Percentiles rank a stretch among this genome's conserved stretches.
phyloP scores from a whole-genome alignment of 192 early-diverging fungal genomes.

The Coemansia sp. region DNA sequence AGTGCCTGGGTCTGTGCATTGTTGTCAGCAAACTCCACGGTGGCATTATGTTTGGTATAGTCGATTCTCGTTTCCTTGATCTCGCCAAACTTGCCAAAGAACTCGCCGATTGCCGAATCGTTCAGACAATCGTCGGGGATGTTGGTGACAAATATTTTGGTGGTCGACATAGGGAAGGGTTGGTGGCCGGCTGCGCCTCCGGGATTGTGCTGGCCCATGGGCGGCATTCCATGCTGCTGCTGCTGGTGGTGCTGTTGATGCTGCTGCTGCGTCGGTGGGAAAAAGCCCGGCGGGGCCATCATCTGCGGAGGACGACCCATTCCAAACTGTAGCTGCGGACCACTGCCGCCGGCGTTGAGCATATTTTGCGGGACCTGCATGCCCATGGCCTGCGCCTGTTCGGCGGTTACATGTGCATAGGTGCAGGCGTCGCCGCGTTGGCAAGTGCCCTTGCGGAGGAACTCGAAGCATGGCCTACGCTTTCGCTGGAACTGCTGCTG shows the following conservation, averaged over 20 bases:
- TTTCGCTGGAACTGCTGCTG: slow-evolving; percentile 15
- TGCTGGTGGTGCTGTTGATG: slow-evolving; percentile 16
- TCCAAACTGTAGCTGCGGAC: slow-evolving; percentile 11
- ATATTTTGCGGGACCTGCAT: slow-evolving; percentile 23
- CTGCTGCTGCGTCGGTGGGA: slow-evolving; percentile 6
- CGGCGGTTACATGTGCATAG: slow-evolving; percentile 28
- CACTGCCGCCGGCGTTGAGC: not conserved
- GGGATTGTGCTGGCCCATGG: slow-evolving; percentile 1
- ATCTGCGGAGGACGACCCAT: not conserved
- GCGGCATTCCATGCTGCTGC: slow-evolving; percentile 5
- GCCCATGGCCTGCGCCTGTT: slow-evolving; percentile 41
- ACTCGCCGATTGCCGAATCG: slow-evolving; percentile 25
- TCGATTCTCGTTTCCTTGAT: slow-evolving; percentile 31
- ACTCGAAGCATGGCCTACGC: slow-evolving; percentile 43
- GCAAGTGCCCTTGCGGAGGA: slow-evolving; percentile 41
- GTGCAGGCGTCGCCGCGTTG: slow-evolving; percentile 40
- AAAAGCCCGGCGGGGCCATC: not conserved
- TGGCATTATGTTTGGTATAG: slow-evolving; percentile 18
- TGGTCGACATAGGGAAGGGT: slow-evolving; percentile 13
- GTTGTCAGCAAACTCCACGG: slow-evolving; percentile 23
- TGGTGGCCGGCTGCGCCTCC: not conserved
- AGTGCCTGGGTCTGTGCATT: slow-evolving; percentile 29
- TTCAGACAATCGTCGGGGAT: slow-evolving; percentile 32
- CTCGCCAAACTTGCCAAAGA: slow-evolving; percentile 34
- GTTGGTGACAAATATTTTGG: slow-evolving; percentile 37